Evolutionary conservation across 2,329 filamentous ascomycete species (phyloP), one percentile per base, ranked within the genome.

Genomic region (Penicillium sp.): DNA sequence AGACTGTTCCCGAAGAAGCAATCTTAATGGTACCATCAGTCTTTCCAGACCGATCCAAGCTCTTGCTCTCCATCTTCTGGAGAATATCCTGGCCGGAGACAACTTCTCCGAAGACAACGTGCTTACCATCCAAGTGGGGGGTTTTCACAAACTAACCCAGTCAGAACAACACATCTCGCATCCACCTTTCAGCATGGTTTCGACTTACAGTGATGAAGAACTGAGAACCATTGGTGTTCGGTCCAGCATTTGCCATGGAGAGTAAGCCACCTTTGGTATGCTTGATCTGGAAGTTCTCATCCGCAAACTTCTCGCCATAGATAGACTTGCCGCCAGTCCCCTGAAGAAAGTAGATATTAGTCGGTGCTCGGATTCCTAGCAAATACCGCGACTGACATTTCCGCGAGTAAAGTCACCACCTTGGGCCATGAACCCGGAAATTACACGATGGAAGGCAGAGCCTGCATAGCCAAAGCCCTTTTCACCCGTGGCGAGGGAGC

Each of bases 191-290:
- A 14, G 33, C 12, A 38, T 25, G 4, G 14, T 5, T 9, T 8
- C 16, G n/a, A 53, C 57, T 56, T 17, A 84, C 85, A 70, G 84
- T 87, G 75, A 87, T 78, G 79, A 87, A 87, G 79, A 87, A 87
- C 72, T 87, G 84, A 45, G 84, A 87, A 68, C 84, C 84, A 74
- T 87, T 87, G 73, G 92, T 97, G 87, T 96, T 95, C 69, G 88
- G 88, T 67, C 90, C 90, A 65, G 90, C 88, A 78, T 95, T 95
- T 73, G 90, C 90, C 90, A 95, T 95, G 76, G 90, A 94, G 64
- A 95, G 83, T 65, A 91, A 82, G 79, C 86, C 88, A 55, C 87
- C 86, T 67, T 81, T 79, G 74, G 77, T 77, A 84, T 95, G 90
- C 79, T 84, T 85, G 61, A 82, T 73, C 60, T 78, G 71, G 82